Evolutionary conservation across 495 filamentous ascomycete genomes (phyloP).

Genomic region (Letharia columbiana): DNA sequence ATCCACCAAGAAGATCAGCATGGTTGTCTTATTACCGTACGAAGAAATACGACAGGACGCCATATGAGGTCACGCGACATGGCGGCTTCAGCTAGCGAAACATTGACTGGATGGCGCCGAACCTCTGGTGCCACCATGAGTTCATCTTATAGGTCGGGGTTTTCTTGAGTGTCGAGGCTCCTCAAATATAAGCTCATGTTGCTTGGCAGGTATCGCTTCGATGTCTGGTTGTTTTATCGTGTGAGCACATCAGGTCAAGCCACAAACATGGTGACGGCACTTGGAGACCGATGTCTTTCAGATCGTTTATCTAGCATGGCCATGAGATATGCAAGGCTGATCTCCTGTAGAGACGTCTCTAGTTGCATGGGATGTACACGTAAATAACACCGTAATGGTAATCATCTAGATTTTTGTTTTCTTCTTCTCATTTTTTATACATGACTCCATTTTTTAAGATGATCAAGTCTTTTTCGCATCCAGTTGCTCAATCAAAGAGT

Average conservation of each 20-base stretch:
- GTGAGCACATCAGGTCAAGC: neutral
- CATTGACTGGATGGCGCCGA: neutral
- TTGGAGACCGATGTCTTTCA: neutral
- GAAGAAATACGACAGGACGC: neutral
- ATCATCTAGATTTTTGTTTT: too few relatives aligned
- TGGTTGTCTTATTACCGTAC: neutral
- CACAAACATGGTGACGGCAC: neutral
- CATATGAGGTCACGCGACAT: constrained; percentile 1
- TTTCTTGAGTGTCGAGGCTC: neutral
- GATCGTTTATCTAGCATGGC: neutral
- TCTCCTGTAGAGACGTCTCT: neutral
- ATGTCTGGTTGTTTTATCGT: neutral
- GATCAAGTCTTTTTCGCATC: too few relatives aligned
- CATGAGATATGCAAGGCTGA: neutral
- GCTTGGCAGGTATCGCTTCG: neutral
- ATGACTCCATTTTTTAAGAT: too few relatives aligned
- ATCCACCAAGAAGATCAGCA: neutral
- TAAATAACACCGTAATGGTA: neutral
- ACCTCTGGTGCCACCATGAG: neutral
- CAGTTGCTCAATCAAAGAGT: too few relatives aligned
- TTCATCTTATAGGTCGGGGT: neutral
- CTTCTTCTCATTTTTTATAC: too few relatives aligned
- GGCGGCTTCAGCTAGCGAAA: neutral
- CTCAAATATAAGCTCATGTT: neutral
- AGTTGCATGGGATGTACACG: neutral